phyloP scores from a whole-genome alignment of 1,284 basidiomycete species.

The Rhodotorula sp. region DNA sequence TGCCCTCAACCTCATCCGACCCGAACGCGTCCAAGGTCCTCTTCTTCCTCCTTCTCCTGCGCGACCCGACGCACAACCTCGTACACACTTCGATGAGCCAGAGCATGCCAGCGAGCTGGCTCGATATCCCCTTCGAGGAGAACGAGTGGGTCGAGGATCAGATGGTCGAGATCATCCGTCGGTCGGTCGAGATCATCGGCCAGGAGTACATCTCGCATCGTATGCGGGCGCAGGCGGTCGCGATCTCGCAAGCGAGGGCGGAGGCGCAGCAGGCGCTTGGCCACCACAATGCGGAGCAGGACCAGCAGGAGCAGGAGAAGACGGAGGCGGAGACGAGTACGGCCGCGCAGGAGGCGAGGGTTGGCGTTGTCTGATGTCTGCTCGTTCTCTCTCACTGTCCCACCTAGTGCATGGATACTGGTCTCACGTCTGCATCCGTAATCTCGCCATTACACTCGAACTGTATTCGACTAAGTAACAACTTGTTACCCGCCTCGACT shows the following conservation, averaged over 20 bases:
- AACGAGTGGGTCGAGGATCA: slow-evolving; percentile 95
- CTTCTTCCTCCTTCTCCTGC: slow-evolving; percentile 79
- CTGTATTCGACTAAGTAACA: too few species aligned
- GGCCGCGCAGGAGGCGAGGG: slow-evolving; percentile 25
- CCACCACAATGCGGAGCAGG: slow-evolving; percentile 2
- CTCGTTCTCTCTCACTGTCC: not conserved
- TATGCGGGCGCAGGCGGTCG: slow-evolving; percentile 64
- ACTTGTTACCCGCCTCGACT: too few species aligned
- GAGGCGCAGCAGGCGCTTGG: slow-evolving; percentile 22
- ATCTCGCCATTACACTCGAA: too few species aligned
- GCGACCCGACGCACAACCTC: slow-evolving; percentile 76
- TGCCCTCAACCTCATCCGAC: slow-evolving; percentile 69
- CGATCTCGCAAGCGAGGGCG: slow-evolving; percentile 29
- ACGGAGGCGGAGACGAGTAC: slow-evolving; percentile 11
- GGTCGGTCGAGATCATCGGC: slow-evolving; percentile 62
- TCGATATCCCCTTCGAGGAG: slow-evolving; percentile 76
- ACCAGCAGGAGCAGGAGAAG: not conserved
- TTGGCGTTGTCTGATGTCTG: slow-evolving; percentile 14
- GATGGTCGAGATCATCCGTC: slow-evolving; percentile 76
- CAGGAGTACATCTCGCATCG: slow-evolving; percentile 70
- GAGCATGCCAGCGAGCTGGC: slow-evolving; percentile 73
- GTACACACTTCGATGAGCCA: slow-evolving; percentile 75
- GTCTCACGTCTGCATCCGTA: too few species aligned
- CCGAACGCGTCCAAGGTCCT: slow-evolving; percentile 62
- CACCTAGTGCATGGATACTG: too few species aligned